Evolutionary conservation across 192 early-diverging fungal species (phyloP).

Genomic region (Glomus cerebriforme): DNA sequence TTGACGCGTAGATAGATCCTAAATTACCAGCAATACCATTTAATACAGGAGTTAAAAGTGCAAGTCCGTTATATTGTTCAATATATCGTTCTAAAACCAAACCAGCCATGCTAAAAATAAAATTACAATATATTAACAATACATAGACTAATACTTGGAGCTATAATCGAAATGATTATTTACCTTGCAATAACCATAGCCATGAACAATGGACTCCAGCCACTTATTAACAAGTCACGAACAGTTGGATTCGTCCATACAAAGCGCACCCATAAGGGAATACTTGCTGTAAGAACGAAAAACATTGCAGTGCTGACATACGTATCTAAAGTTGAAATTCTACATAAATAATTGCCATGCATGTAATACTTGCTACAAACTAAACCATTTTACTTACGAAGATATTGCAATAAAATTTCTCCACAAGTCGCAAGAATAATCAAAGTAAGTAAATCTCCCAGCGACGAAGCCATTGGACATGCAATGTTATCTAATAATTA

Average conservation of each 20-base stretch:
- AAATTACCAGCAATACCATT: constrained; percentile 76
- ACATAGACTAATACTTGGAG: neutral
- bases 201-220: constrained; percentile 75
- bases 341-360: neutral
- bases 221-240: constrained; percentile 61
- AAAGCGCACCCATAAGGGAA: constrained; percentile 51
- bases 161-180: constrained; percentile 3
- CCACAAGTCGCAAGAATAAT: constrained; percentile 61
- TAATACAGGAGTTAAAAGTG: constrained; percentile 67
- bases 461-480: constrained; percentile 71
- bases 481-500: constrained; percentile 66
- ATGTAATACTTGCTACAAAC: neutral
- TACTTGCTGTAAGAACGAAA: constrained; percentile 40
- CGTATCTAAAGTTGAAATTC: constrained; percentile 35
- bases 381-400: constrained; percentile 44
- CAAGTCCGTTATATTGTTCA: constrained; percentile 64
- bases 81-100: constrained; percentile 68
- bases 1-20: constrained; percentile 76
- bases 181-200: constrained; percentile 74
- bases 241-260: constrained; percentile 66
- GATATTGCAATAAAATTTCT: constrained; percentile 45
- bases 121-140: neutral
- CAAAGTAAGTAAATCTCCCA: constrained; percentile 75
- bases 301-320: constrained; percentile 45
- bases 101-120: constrained; percentile 55